Percentiles rank a stretch among this genome's conserved stretches.
Conservation (phyloP, 1,139 yeast species). For the Pichia sp. region DNA sequence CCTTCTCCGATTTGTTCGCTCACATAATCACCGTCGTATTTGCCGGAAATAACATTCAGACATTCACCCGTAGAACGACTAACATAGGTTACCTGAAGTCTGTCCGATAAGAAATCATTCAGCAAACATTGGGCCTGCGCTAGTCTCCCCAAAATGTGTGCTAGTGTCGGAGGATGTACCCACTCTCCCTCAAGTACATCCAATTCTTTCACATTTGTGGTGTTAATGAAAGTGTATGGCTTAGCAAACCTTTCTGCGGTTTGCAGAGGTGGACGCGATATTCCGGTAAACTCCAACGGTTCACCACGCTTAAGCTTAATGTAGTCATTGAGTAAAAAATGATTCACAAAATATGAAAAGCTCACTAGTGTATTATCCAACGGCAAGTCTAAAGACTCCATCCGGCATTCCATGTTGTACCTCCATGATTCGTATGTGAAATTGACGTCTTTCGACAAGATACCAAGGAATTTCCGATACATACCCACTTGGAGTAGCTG, state of each 20-base stretch:
- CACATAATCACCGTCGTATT: constrained; percentile 30
- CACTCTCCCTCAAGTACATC: constrained; percentile 33
- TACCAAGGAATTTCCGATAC: constrained; percentile 44
- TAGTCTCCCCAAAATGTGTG: constrained; percentile 52
- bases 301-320: constrained; percentile 43
- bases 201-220: constrained; percentile 21
- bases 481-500: constrained; percentile 51
- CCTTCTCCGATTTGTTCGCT: constrained; percentile 34
- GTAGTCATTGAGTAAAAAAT: constrained; percentile 42
- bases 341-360: constrained; percentile 36
- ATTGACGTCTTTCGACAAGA: constrained; percentile 30
- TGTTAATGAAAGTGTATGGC: constrained; percentile 7
- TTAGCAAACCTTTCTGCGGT: background rate
- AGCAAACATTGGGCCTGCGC: constrained; percentile 45
- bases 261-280: background rate
- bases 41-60: constrained; percentile 21
- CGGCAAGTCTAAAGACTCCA: constrained; percentile 47
- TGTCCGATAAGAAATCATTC: constrained; percentile 35
- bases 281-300: constrained; percentile 37
- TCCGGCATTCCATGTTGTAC: constrained; percentile 43
- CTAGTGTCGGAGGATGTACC: constrained; percentile 51
- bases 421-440: constrained; percentile 37
- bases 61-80: constrained; percentile 34
- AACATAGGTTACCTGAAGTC: constrained; percentile 51
- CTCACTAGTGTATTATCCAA: constrained; percentile 40